A percentile compares a stretch with the other conserved stretches of the same genome.
These are phyloP conservation scores for Hyphopichia wangnamkhiaoensis DNA, from an alignment of 1,139 yeast species.

Conservation along the genomic window DNA sequence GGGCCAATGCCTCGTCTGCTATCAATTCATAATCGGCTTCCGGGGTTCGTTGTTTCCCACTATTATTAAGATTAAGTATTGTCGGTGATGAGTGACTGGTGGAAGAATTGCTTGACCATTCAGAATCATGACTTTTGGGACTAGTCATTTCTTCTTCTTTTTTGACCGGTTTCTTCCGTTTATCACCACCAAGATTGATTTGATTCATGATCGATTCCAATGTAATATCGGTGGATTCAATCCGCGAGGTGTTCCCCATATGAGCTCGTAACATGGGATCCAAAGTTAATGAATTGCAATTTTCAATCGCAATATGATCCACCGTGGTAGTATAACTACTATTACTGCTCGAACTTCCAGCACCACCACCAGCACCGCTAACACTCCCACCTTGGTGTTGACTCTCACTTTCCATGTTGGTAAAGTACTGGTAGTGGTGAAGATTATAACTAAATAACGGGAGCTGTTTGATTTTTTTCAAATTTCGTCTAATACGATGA, in stretches of 20 bases:
- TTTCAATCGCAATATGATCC: neutral
- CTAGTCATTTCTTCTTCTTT: neutral
- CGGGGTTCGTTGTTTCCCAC: no score
- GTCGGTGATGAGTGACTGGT: no score
- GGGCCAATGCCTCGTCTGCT: no score
- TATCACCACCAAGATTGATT: neutral
- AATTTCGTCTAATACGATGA: neutral
- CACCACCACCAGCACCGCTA: no score
- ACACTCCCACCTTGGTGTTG: no score
- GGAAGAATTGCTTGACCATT: no score
- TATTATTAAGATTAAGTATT: no score
- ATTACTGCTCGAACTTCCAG: no score
- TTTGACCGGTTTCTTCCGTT: neutral
- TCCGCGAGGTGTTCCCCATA: conserved; percentile 8
- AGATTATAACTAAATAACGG: conserved; percentile 12
- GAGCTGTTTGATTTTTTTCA: conserved; percentile 1
- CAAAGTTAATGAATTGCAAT: neutral
- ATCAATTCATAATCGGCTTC: no score
- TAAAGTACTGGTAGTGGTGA: conserved; percentile 12
- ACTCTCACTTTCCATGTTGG: neutral
- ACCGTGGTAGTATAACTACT: no score
- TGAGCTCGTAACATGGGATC: conserved; percentile 15
- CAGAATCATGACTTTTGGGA: no score
- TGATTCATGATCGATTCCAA: neutral
- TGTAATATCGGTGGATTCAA: neutral